Evolutionary conservation across 441 rosid species (phyloP).

Genomic region (Monsonia emarginata): DNA sequence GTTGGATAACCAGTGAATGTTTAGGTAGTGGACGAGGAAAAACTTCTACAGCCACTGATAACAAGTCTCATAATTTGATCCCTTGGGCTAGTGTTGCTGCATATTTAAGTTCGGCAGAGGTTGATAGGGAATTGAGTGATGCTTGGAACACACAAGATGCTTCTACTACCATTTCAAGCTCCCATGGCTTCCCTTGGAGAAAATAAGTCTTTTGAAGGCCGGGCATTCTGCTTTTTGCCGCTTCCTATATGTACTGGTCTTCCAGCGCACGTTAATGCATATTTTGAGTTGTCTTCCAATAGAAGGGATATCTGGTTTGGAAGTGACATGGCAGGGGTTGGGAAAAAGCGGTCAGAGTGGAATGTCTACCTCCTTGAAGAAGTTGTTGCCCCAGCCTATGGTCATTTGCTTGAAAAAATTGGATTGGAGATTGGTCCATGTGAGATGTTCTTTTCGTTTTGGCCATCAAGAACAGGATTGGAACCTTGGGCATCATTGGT

Average conservation of each 20-base stretch:
- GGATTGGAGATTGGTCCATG: conserved; percentile 73
- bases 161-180: conserved; percentile 31
- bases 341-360: conserved; percentile 93
- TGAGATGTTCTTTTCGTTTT: conserved; percentile 71
- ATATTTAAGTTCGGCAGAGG: conserved; percentile 56
- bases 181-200: conserved; percentile 37
- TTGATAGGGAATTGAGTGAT: conserved; percentile 28
- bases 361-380: conserved; percentile 79
- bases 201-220: conserved; percentile 66
- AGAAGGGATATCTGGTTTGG: conserved; percentile 99
- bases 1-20: conserved; percentile 90
- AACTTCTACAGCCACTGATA: conserved; percentile 29
- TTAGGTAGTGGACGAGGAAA: conserved; percentile 46
- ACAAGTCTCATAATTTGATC: conserved; percentile 60
- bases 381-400: conserved; percentile 86
- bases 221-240: conserved; percentile 95
- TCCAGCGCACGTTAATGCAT: conserved; percentile 89
- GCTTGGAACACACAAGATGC: conserved; percentile 23
- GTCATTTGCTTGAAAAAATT: conserved; percentile 83
- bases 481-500: conserved; percentile 98
- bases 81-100: conserved; percentile 99
- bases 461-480: conserved; percentile 64
- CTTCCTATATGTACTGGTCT: conserved; percentile 84
- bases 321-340: conserved; percentile 96
- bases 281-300: conserved; percentile 93